These are phyloP conservation scores for Trypanosoma platydactyli DNA, from an alignment of 208 protist genomes.

Conservation along the genomic window DNA sequence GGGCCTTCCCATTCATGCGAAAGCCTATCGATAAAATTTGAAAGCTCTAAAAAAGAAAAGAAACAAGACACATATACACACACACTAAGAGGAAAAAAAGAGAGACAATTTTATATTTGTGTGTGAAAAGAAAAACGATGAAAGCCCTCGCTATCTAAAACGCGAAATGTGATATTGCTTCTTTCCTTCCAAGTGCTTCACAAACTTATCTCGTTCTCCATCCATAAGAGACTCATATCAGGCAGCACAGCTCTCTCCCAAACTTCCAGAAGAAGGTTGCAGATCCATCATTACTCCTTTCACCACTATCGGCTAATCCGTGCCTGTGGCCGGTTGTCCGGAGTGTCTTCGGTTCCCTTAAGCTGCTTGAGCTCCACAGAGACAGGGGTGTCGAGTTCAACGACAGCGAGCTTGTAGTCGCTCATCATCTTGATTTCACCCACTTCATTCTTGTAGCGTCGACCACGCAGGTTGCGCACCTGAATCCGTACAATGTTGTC, in stretches of 20 bases:
- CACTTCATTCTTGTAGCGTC: slow-evolving; percentile 87
- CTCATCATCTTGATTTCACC: slow-evolving; percentile 76
- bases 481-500: slow-evolving; percentile 75
- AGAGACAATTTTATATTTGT: no score
- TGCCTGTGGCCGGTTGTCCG: slow-evolving; percentile 73
- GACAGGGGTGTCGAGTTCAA: slow-evolving; percentile 82
- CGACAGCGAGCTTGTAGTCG: slow-evolving; percentile 81
- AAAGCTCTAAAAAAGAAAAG: slow-evolving; percentile 3
- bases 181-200: no score
- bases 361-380: slow-evolving; percentile 86
- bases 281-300: not conserved
- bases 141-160: no score
- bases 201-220: not conserved
- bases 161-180: no score
- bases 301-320: slow-evolving; percentile 43
- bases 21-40: no score
- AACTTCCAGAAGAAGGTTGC: no score
- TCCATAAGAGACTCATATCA: not conserved
- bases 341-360: slow-evolving; percentile 87
- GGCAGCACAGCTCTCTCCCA: no score
- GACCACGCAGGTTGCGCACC: slow-evolving; percentile 71
- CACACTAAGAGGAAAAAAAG: slow-evolving; percentile 5
- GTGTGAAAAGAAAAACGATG: no score
- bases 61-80: not conserved
- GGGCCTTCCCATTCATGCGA: no score